Percentiles rank a stretch among this genome's conserved stretches.
Evolutionary conservation across 1,139 yeast genomes (phyloP).

Genomic region (Zygosaccharomyces sapae): DNA sequence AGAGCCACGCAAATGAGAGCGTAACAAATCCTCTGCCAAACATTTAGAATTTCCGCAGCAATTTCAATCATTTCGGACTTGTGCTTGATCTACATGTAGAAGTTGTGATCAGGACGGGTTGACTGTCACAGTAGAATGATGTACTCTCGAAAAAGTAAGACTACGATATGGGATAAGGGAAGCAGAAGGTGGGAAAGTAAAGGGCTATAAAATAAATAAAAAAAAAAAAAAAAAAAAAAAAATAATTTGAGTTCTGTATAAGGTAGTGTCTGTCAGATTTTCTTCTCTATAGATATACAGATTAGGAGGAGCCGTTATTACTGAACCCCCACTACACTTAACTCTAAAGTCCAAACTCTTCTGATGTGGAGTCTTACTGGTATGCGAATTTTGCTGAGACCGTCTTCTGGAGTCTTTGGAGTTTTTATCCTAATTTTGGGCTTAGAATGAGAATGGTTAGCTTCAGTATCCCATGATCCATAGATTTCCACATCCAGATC

Average conservation of each 20-base stretch:
- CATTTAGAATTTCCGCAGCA: constrained; percentile 7
- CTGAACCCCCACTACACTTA: constrained; percentile 42
- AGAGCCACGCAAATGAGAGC: constrained; percentile 17
- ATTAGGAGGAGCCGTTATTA: constrained; percentile 10
- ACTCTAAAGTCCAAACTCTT: constrained; percentile 43
- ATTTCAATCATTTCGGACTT: constrained; percentile 6
- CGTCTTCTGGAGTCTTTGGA: constrained; percentile 23
- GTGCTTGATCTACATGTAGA: too few relatives aligned
- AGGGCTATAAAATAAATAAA: too few relatives aligned
- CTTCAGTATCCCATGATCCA: constrained; percentile 25
- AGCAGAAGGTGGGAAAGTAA: too few relatives aligned
- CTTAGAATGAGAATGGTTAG: constrained; percentile 3
- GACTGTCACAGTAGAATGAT: too few relatives aligned
- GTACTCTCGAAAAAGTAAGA: too few relatives aligned
- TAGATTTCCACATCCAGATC: constrained; percentile 47
- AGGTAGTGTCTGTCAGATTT: too few relatives aligned
- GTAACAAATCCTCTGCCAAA: constrained; percentile 14
- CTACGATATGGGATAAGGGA: too few relatives aligned
- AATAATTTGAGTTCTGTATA: too few relatives aligned
- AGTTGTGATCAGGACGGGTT: too few relatives aligned
- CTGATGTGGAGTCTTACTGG: constrained; percentile 40
- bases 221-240: too few relatives aligned
- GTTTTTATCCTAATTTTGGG: constrained; percentile 22
- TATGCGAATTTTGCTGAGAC: constrained; percentile 25
- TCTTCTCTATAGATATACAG: too few relatives aligned